Evolutionary conservation across 2,329 filamentous ascomycete species (phyloP).

Genomic region (Paecilomyces sp.): DNA sequence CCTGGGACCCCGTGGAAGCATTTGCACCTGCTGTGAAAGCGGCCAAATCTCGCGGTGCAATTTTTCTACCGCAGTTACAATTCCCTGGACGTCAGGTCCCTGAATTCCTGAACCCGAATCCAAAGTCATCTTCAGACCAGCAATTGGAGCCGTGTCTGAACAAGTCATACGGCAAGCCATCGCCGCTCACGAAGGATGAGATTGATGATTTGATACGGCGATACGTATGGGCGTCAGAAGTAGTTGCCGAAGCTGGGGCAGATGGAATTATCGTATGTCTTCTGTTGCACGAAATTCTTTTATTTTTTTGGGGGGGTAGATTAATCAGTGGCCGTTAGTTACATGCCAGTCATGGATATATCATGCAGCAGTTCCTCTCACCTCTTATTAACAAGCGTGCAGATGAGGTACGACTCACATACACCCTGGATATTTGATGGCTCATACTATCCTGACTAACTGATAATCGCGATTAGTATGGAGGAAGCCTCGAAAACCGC

Average conservation of each 20-base stretch:
- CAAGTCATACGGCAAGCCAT: constrained; percentile 12
- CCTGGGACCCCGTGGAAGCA: constrained; percentile 13
- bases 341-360: constrained; percentile 13
- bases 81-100: constrained; percentile 17
- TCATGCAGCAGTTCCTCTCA: constrained; percentile 14
- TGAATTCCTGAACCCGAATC: constrained; percentile 14
- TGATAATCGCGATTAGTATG: constrained; percentile 5
- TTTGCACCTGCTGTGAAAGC: constrained; percentile 14
- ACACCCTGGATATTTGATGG: too few species aligned
- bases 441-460: not conserved
- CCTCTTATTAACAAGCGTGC: constrained; percentile 11
- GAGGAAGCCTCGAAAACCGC: constrained; percentile 13
- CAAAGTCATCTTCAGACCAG: constrained; percentile 14
- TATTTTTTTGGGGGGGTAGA: too few species aligned
- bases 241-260: constrained; percentile 12
- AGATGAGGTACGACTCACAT: constrained; percentile 3
- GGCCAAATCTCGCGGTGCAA: constrained; percentile 14
- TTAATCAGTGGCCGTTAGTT: constrained; percentile 1
- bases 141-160: constrained; percentile 11
- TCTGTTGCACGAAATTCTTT: not conserved
- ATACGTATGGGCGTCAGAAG: constrained; percentile 14
- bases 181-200: constrained; percentile 9
- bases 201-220: constrained; percentile 12
- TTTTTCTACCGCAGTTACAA: constrained; percentile 16
- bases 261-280: constrained; percentile 14